Evolutionary conservation across 352 stramenopile genomes (phyloP), one percentile per base, ranked within the genome.

Genomic region (Globisporangium spinosum): DNA sequence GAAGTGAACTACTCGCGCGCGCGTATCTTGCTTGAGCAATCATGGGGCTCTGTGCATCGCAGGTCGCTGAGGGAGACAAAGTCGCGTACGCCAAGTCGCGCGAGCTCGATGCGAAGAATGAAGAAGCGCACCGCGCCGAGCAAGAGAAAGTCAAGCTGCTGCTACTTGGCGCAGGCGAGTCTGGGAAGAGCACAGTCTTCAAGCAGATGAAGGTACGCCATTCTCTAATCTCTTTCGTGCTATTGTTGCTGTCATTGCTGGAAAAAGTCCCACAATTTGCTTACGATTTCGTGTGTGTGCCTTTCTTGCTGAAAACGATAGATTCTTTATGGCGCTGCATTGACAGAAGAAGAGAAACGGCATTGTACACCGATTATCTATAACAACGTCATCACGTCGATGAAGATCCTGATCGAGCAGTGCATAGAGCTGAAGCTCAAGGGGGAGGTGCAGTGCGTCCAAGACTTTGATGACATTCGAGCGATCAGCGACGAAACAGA

Each of bases 91-190:
- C 75, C 61, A 91, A 93, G 73, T 90, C 83, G 22, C 82, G 80
- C 23, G 85, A 93, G 35, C 80, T 93, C 65, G 85, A 93, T 65
- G 77, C 80, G 49, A 90, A 90, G 68, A 93, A 93, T 58, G 85
- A 91, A 68, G 83, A 91, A 64, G 85, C 83, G 12, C 85, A 93
- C 29, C 83, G 83, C 10, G 83, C 82, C 17, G 85, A 93, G 69
- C 85, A 91, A 64, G 85, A 93, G 65, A 98, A 98, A 71, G 94
- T 99, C 63, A 99, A 98, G 83, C 80, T 99, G 57, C 77, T 99
- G 27, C 77, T 98, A 35, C 80, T 99, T 4, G 96, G 96, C 8
- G 93, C 95, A 8, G 96, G 94, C 59, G 95, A 98, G 79, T 98
- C 91, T 64, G 95, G 95, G 53, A 98, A 99, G 76, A 98, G 90